Base-by-base conservation (phyloP, 1,284 basidiomycete genomes). In the Tremellales sp. region DNA sequence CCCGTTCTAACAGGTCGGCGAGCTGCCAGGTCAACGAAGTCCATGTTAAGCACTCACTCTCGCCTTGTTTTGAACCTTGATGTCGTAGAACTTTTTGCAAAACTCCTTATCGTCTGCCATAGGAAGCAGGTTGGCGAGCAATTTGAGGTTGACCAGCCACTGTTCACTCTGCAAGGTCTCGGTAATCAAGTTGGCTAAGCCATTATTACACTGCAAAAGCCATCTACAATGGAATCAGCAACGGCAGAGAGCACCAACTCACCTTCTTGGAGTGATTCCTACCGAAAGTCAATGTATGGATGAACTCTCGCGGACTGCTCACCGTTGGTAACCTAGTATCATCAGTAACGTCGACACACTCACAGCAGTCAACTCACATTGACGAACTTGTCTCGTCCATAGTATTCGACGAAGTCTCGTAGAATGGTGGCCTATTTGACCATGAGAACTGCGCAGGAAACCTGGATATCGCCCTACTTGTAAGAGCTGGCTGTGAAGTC, bases 141-240 rank as follows among this genome's bases (percentile, higher is more conserved):
- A 56, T 51, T 67, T 68, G 47, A 68, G 56, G 40, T 72, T 57
- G 44, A 67, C 89, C 40, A 94, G 75, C 88, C 90, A 95, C 19
- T 86, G 86, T 35, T 87, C 82, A 26, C 85, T 69, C 50, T 83
- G 80, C 54, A 95, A 81, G 0, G 87, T 84, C 56, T 84, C 77
- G 19, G 86, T 85, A 69, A 94, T 90, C 44, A 95, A 82, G 21
- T 78, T 76, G 53, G 86, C 87, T 32, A 95, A 80, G 34, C 80
- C 77, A 8, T 88, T 88, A 76, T 95, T 95, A 77, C 88, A 91
- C 79, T 92, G 86, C 60, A 92, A 86, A 45, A 95, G 80, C 90
- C 90, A 94, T 53, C 63, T 88, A 39, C 13, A 16, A 26, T 25
- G 21, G 10, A 28, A 8, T 32, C 14, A 22, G 26, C 27, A n/a